A percentile compares a stretch with the other conserved stretches of the same genome.
Conservation (phyloP, 2,329 filamentous ascomycete genomes). For the Aureobasidium namibiae region DNA sequence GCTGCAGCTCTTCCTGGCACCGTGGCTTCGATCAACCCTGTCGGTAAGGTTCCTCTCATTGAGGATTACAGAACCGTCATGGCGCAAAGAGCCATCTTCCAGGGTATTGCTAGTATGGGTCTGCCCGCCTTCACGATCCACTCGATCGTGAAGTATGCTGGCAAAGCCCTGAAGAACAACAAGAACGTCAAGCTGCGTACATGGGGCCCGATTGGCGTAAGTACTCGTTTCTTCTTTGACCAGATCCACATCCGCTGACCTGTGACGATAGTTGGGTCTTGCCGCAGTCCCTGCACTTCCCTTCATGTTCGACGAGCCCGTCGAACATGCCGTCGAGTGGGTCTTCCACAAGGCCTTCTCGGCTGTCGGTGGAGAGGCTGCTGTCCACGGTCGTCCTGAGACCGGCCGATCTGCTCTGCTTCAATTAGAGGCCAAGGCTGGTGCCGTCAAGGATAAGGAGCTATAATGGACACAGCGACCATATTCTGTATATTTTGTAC, state of each 20-base stretch:
- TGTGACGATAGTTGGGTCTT: conserved; percentile 45
- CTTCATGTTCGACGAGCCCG: conserved; percentile 79
- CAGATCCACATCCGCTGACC: conserved; percentile 16
- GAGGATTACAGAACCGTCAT: conserved; percentile 90
- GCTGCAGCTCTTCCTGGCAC: conserved; percentile 17
- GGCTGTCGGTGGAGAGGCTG: conserved; percentile 57
- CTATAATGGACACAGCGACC: conserved; percentile 20
- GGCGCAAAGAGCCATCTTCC: conserved; percentile 84
- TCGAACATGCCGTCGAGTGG: conserved; percentile 88
- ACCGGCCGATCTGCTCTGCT: conserved; percentile 31
- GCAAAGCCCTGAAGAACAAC: conserved; percentile 70
- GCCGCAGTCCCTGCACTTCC: conserved; percentile 72
- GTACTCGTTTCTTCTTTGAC: conserved; percentile 29
- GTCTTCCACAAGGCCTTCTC: conserved; percentile 76
- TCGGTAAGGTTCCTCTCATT: conserved; percentile 57
- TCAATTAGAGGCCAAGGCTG: conserved; percentile 25
- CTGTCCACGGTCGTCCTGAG: conserved; percentile 38
- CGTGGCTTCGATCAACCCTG: conserved; percentile 21
- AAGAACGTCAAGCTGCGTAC: conserved; percentile 71
- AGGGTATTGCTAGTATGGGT: conserved; percentile 86
- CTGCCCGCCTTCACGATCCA: conserved; percentile 91
- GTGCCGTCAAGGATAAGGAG: conserved; percentile 30
- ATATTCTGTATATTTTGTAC: not conserved
- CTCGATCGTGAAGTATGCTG: conserved; percentile 82
- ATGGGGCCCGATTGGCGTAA: conserved; percentile 84